A percentile compares a stretch with the other conserved stretches of the same genome.
Conservation (phyloP, 129 eudicot species). For the Ambrosia trifida region DNA sequence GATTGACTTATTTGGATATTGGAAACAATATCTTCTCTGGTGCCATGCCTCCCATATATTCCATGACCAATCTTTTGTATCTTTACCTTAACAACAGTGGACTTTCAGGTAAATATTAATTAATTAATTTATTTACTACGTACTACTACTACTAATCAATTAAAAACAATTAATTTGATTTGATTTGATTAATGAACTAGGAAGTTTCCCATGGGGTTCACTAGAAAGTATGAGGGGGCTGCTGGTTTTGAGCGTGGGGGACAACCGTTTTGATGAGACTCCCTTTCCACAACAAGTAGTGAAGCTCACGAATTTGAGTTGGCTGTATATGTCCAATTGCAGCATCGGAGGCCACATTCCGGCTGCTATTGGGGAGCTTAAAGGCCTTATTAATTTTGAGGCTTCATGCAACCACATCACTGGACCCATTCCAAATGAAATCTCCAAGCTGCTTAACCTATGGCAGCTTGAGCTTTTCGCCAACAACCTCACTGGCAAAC, state of each 20-base stretch:
- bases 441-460: slow-evolving; percentile 51
- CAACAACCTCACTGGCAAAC: slow-evolving; percentile 55
- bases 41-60: slow-evolving; percentile 50
- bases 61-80: slow-evolving; percentile 37
- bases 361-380: slow-evolving; percentile 58
- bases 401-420: slow-evolving; percentile 44
- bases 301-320: slow-evolving; percentile 46
- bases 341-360: slow-evolving; percentile 78
- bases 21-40: slow-evolving; percentile 81
- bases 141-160: no score
- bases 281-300: slow-evolving; percentile 54
- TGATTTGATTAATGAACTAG: slow-evolving; percentile 32
- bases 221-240: slow-evolving; percentile 50
- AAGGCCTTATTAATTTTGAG: slow-evolving; percentile 59
- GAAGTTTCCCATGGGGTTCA: slow-evolving; percentile 73
- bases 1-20: slow-evolving; percentile 61
- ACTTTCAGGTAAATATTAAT: slow-evolving; percentile 51
- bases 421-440: slow-evolving; percentile 68
- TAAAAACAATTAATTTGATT: no score
- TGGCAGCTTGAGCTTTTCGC: slow-evolving; percentile 69
- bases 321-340: slow-evolving; percentile 79
- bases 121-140: neutral
- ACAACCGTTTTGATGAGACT: slow-evolving; percentile 57
- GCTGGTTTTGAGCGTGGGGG: slow-evolving; percentile 66
- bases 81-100: slow-evolving; percentile 62